Evolutionary conservation across 2,329 filamentous ascomycete species (phyloP), one percentile per base, ranked within the genome.

Genomic region (Pseudogymnoascus sp.): DNA sequence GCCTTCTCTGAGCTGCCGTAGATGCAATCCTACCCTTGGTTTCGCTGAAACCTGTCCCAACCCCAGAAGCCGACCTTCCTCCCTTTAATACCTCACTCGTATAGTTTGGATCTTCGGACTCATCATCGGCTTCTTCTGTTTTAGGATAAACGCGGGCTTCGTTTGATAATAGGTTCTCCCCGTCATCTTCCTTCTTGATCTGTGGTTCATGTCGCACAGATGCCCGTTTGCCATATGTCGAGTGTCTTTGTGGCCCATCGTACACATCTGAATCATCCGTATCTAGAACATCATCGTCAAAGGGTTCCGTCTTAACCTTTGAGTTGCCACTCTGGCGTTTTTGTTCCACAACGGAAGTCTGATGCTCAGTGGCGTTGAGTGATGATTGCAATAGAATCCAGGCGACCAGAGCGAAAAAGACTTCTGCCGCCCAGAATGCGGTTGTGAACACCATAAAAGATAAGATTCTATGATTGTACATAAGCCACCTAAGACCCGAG

Each of bases 391-490:
- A 41, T 18, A 89, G 66, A 0, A 80, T 70, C 86, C 89, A 95
- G 0, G 82, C 84, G 0, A 85, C 35, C 0, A 78, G 76, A 70
- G 88, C 82, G 39, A 85, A 86, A 0, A 83, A 64, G 67, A 95
- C 78, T 69, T 92, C 90, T 10, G 83, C 82, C 1, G 76, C 70
- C 90, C 92, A 97, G 72, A 96, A 96, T 0, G 82, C 66, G 0
- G 76, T 72, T 0, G 85, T 89, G 67, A 91, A 88, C 0, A 85
- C 68, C 0, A 88, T 58, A 61, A 90, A 91, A 4, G 84, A 84
- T 1, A 83, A 71, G 34, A 94, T 68, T 10, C 88, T 83, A 74
- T 92, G 86, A 63, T 90, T 85, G 68, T 94, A 94, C 89, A 99
- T 95, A 60, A 92, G 67, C 83, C 88, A 94, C 56, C 88, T 77